phyloP scores from a whole-genome alignment of 495 filamentous ascomycete species.

The Tuber melanosporum region DNA sequence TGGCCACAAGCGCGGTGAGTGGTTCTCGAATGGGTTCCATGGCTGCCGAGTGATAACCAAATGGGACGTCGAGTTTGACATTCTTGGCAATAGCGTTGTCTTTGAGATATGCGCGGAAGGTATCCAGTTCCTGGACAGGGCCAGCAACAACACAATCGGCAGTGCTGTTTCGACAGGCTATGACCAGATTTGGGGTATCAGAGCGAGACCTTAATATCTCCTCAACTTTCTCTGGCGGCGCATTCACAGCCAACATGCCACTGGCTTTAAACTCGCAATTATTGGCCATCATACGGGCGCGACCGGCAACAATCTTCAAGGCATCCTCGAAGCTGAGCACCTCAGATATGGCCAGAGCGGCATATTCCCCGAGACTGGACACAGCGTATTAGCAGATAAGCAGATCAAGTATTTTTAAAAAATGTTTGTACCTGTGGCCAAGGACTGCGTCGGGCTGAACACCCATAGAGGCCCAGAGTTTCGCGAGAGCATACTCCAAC shows the following conservation, averaged over 20 bases:
- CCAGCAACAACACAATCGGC: conserved; percentile 59
- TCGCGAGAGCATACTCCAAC: conserved; percentile 78
- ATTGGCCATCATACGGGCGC: conserved; percentile 67
- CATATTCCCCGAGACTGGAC: conserved; percentile 62
- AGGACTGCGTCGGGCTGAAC: conserved; percentile 68
- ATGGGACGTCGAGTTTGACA: conserved; percentile 64
- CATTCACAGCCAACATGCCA: conserved; percentile 57
- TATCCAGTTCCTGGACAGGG: conserved; percentile 49
- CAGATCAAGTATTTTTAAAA: conserved; percentile 6
- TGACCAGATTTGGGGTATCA: conserved; percentile 39
- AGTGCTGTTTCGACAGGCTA: conserved; percentile 60
- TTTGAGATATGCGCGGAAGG: conserved; percentile 54
- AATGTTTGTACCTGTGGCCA: conserved; percentile 61
- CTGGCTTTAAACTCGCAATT: conserved; percentile 68
- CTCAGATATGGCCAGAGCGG: conserved; percentile 73
- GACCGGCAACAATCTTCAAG: conserved; percentile 70
- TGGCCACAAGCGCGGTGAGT: conserved; percentile 55
- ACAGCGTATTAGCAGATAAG: conserved; percentile 35
- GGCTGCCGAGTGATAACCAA: conserved; percentile 75
- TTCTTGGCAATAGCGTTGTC: conserved; percentile 55
- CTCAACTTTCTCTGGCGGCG: conserved; percentile 34
- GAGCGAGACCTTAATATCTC: conserved; percentile 40
- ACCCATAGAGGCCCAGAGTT: conserved; percentile 73
- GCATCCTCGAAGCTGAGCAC: conserved; percentile 72
- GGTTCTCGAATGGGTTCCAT: conserved; percentile 67